Evolutionary conservation across 768 basidiomycete genomes (phyloP).

Genomic region (Galerina marginata): DNA sequence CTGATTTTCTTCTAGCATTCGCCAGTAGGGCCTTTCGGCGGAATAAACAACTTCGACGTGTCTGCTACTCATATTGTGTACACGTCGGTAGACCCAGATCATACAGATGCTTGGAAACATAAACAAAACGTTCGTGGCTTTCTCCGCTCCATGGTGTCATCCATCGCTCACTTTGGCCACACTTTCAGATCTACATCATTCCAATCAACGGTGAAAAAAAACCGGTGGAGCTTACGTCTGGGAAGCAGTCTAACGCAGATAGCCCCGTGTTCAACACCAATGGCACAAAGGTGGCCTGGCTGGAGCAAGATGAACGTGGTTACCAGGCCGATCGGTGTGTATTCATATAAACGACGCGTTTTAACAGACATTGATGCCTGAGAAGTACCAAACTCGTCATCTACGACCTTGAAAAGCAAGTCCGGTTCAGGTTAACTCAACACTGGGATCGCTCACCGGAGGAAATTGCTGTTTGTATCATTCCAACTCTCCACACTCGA

Average conservation of each 20-base stretch:
- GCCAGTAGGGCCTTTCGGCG: conserved; percentile 90
- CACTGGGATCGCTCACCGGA: conserved; percentile 86
- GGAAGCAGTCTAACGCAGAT: conserved; percentile 84
- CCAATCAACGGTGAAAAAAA: conserved; percentile 53
- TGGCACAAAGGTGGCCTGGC: conserved; percentile 83
- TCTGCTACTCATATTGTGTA: conserved; percentile 74
- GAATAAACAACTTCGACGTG: conserved; percentile 79
- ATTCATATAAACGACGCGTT: not conserved
- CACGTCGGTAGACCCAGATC: conserved; percentile 81
- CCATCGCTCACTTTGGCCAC: not conserved
- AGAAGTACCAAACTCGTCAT: conserved; percentile 76
- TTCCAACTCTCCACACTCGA: not conserved
- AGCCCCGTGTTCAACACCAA: conserved; percentile 70
- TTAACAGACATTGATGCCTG: not conserved
- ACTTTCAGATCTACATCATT: conserved; percentile 69
- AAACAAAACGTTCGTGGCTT: conserved; percentile 70
- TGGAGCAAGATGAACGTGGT: conserved; percentile 86
- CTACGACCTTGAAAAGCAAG: conserved; percentile 69
- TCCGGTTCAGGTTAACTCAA: conserved; percentile 77
- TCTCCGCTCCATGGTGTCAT: not conserved
- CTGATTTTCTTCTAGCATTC: conserved; percentile 47
- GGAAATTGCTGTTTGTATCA: conserved; percentile 56
- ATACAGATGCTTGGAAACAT: conserved; percentile 86
- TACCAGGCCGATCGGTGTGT: conserved; percentile 83
- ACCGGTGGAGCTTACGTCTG: conserved; percentile 77